Conservation (phyloP, 768 basidiomycete genomes). For the Leccinellum rugosiceps region DNA sequence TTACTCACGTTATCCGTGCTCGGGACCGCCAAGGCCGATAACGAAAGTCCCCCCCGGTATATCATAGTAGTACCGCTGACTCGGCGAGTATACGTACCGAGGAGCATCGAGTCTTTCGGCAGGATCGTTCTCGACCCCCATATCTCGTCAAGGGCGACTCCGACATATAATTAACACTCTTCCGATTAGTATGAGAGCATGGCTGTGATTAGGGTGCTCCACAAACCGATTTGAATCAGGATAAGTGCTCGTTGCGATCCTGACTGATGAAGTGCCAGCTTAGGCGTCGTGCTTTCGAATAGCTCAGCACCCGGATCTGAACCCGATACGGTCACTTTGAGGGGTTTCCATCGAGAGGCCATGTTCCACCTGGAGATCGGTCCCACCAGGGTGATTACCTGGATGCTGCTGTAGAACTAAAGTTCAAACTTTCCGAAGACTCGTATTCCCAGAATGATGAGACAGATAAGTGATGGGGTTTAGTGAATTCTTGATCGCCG, state of each 20-base stretch:
- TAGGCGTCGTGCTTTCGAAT: constrained; percentile 14
- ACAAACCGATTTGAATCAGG: constrained; percentile 31
- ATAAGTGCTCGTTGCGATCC: constrained; percentile 35
- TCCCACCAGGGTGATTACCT: constrained; percentile 43
- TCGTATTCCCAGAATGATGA: constrained; percentile 61
- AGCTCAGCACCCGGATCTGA: constrained; percentile 41
- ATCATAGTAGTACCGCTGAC: neutral
- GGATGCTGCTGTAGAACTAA: constrained; percentile 44
- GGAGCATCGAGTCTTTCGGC: constrained; percentile 34
- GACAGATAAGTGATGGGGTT: constrained; percentile 39
- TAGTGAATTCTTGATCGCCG: neutral
- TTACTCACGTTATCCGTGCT: constrained; percentile 34
- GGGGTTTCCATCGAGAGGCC: constrained; percentile 47
- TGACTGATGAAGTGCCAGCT: constrained; percentile 25
- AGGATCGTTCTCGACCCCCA: constrained; percentile 44
- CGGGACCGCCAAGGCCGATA: constrained; percentile 39
- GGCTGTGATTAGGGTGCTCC: constrained; percentile 29
- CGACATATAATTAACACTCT: constrained; percentile 34
- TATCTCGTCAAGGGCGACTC: constrained; percentile 33
- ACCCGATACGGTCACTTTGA: constrained; percentile 40
- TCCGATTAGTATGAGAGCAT: constrained; percentile 36
- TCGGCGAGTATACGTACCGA: constrained; percentile 33
- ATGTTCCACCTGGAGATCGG: constrained; percentile 44
- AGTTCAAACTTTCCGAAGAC: constrained; percentile 60
- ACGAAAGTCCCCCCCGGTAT: constrained; percentile 36